Evolutionary conservation across 1,139 yeast genomes (phyloP).

Genomic region (Suhomyces kunorum): DNA sequence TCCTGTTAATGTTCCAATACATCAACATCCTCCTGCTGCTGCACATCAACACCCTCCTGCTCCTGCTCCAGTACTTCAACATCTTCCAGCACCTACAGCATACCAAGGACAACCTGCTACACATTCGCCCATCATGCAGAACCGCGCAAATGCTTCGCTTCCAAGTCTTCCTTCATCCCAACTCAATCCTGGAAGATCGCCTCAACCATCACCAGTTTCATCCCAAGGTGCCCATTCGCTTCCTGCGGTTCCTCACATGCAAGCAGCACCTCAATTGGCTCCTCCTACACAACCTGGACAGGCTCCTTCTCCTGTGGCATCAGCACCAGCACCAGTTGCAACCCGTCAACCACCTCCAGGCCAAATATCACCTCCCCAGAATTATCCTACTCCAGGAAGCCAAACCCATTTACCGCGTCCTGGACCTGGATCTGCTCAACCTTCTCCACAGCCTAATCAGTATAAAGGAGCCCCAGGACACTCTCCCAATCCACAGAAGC

Average conservation of each 20-base stretch:
- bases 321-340: conserved; percentile 10
- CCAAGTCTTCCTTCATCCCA: conserved; percentile 4
- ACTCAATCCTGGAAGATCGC: neutral
- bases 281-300: neutral
- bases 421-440: conserved; percentile 1
- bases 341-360: neutral
- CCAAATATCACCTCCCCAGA: neutral
- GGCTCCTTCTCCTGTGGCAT: neutral
- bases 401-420: conserved; percentile 5
- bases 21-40: neutral
- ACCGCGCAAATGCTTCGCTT: conserved; percentile 2
- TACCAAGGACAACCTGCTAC: neutral
- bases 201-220: conserved; percentile 1
- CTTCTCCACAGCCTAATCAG: conserved; percentile 1
- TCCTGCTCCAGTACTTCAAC: neutral
- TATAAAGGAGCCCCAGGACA: conserved; percentile 2
- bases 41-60: too few species aligned
- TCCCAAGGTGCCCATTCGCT: neutral
- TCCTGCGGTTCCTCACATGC: conserved; percentile 1
- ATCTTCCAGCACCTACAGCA: neutral
- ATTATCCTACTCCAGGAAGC: conserved; percentile 2
- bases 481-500: too few species aligned
- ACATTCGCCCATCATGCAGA: neutral
- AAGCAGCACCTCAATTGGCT: neutral
- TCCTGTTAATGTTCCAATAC: neutral